Evolutionary conservation across 2,329 filamentous ascomycete genomes (phyloP).

Genomic region (Exophiala sideris): DNA sequence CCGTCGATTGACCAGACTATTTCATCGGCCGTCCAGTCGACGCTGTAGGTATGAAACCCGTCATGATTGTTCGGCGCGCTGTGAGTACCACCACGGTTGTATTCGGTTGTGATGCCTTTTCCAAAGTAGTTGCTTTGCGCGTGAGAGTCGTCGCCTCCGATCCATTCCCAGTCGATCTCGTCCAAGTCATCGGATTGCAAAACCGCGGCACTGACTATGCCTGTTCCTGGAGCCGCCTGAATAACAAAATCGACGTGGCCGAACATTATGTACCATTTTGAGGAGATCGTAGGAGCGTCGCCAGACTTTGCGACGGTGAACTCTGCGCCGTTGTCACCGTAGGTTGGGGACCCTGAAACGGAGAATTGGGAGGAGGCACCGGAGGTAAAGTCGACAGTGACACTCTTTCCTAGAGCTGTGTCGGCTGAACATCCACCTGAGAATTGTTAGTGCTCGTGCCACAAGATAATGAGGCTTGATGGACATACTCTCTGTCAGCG

Average conservation of each 20-base stretch:
- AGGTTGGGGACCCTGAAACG: conserved; percentile 65
- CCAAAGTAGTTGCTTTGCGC: conserved; percentile 98
- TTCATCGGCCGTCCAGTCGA: conserved; percentile 65
- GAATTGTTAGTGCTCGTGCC: conserved; percentile 1
- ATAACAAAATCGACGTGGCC: conserved; percentile 82
- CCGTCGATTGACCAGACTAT: conserved; percentile 66
- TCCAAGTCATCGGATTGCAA: conserved; percentile 88
- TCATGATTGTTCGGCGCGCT: conserved; percentile 57
- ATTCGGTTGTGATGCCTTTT: conserved; percentile 75
- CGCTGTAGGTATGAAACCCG: conserved; percentile 45
- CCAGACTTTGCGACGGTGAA: conserved; percentile 77
- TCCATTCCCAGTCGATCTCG: conserved; percentile 97
- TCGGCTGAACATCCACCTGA: conserved; percentile 62
- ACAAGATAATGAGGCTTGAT: not conserved
- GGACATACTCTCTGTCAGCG: conserved; percentile 37
- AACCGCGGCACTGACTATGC: conserved; percentile 90
- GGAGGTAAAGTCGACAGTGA: conserved; percentile 77
- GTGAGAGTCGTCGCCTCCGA: conserved; percentile 70
- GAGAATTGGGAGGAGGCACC: conserved; percentile 77
- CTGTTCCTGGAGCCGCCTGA: conserved; percentile 80
- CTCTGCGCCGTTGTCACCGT: conserved; percentile 70
- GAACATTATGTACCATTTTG: conserved; percentile 99
- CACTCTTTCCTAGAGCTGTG: conserved; percentile 77
- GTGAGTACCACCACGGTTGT: conserved; percentile 84
- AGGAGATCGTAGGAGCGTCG: conserved; percentile 80